Evolutionary conservation across 257 asterid genomes (phyloP).

Genomic region (Echium plantagineum): DNA sequence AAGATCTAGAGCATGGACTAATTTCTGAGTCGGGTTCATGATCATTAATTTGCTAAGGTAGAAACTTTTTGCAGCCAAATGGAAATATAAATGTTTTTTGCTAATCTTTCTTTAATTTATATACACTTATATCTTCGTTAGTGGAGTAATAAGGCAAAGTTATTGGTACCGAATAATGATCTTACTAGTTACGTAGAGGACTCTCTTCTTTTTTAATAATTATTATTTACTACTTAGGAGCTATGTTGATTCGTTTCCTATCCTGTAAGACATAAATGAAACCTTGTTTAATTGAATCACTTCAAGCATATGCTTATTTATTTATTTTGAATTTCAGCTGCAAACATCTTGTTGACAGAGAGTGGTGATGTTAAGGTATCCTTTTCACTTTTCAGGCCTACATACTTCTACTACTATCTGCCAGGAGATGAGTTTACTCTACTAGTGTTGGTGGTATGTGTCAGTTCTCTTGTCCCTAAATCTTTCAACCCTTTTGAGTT

Average conservation of each 20-base stretch:
- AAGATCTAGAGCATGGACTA: too few species aligned
- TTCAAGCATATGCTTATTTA: background rate
- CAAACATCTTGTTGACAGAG: slow-evolving; percentile 90
- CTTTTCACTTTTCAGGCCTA: slow-evolving; percentile 9
- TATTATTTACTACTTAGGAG: too few species aligned
- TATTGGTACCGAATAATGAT: too few species aligned
- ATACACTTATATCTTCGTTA: background rate
- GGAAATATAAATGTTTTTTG: too few species aligned
- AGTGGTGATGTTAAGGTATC: slow-evolving; percentile 96
- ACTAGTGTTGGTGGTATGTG: background rate
- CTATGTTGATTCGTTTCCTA: too few species aligned
- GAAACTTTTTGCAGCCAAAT: background rate
- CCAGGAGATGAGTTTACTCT: background rate
- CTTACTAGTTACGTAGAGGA: too few species aligned
- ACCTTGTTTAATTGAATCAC: background rate
- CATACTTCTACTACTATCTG: background rate
- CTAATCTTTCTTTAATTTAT: background rate
- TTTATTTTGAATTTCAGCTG: slow-evolving; percentile 57
- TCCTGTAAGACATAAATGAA: background rate
- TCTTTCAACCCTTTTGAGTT: slow-evolving; percentile 2
- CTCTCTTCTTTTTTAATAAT: too few species aligned
- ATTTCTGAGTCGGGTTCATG: too few species aligned
- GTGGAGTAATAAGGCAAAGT: background rate
- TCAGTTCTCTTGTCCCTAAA: slow-evolving; percentile 1
- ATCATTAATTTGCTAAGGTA: too few species aligned